Evolutionary conservation across 1,284 basidiomycete species (phyloP).

Genomic region (Wolfiporia cocos): DNA sequence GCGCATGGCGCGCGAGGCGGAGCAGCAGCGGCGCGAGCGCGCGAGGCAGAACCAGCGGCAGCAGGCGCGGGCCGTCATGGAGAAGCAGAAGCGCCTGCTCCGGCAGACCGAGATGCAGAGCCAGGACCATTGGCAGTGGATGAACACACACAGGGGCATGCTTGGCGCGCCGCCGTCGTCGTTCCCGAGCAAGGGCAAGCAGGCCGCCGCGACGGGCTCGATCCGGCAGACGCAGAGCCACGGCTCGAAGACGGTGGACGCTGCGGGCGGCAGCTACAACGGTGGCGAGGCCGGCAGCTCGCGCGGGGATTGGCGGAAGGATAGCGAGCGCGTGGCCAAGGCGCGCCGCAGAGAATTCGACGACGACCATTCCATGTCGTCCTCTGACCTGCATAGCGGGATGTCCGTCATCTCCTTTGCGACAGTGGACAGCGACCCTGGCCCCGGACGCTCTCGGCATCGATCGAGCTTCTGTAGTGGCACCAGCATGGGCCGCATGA

Average conservation of each 20-base stretch:
- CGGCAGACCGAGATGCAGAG: slow-evolving; percentile 49
- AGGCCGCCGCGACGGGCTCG: slow-evolving; percentile 44
- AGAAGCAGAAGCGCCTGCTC: slow-evolving; percentile 78
- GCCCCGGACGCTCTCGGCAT: slow-evolving; percentile 60
- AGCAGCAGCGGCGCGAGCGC: slow-evolving; percentile 80
- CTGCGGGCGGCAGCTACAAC: slow-evolving; percentile 53
- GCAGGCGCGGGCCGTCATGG: slow-evolving; percentile 92
- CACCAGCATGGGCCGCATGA: slow-evolving; percentile 68
- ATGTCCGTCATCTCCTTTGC: slow-evolving; percentile 73
- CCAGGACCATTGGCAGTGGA: slow-evolving; percentile 55
- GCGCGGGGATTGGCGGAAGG: slow-evolving; percentile 45
- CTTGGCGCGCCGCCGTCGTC: slow-evolving; percentile 17
- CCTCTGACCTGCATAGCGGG: slow-evolving; percentile 74
- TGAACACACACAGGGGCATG: slow-evolving; percentile 33
- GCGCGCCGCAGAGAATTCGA: slow-evolving; percentile 79
- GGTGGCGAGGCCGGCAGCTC: slow-evolving; percentile 31
- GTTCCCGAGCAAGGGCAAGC: slow-evolving; percentile 39
- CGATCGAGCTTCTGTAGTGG: slow-evolving; percentile 45
- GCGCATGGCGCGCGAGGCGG: slow-evolving; percentile 77
- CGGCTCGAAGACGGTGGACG: slow-evolving; percentile 42
- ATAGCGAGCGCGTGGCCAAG: slow-evolving; percentile 61
- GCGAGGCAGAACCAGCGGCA: slow-evolving; percentile 73
- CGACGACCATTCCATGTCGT: slow-evolving; percentile 88
- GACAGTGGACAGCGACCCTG: slow-evolving; percentile 80
- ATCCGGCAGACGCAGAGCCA: slow-evolving; percentile 50